phyloP scores from a whole-genome alignment of 345 rosid genomes.

The Durio zibethinus region DNA sequence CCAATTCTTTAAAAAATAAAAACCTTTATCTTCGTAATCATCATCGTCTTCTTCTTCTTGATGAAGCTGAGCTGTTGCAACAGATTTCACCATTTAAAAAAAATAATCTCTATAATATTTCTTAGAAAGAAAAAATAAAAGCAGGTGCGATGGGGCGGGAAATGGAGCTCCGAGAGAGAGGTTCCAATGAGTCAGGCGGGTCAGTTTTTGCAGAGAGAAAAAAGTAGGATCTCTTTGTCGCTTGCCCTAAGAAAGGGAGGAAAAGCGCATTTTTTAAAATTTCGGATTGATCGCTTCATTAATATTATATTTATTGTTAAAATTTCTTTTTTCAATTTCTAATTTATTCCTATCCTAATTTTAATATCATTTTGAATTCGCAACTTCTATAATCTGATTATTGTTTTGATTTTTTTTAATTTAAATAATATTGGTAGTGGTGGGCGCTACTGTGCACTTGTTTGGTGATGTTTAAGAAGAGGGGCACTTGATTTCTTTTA shows the following conservation, averaged over 20 bases:
- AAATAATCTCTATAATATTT: not conserved
- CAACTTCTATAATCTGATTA: too few species aligned
- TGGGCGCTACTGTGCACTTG: too few species aligned
- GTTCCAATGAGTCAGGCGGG: constrained; percentile 15
- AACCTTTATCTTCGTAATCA: constrained; percentile 34
- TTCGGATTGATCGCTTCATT: not conserved
- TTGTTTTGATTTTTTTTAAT: too few species aligned
- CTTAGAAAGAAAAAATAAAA: too few species aligned
- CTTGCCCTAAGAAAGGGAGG: not conserved
- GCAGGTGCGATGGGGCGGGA: not conserved
- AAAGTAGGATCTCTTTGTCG: too few species aligned
- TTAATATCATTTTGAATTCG: too few species aligned
- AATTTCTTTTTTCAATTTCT: not conserved
- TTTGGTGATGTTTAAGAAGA: not conserved
- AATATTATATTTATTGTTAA: not conserved
- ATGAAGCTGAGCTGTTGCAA: constrained; percentile 37
- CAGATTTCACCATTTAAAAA: constrained; percentile 46
- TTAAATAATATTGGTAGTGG: not conserved
- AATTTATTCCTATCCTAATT: too few species aligned
- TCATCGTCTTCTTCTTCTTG: constrained; percentile 57
- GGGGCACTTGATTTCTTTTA: not conserved
- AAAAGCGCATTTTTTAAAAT: not conserved
- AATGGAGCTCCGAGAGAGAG: constrained; percentile 17
- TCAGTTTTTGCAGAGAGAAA: constrained; percentile 1
- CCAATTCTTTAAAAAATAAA: not conserved